Evolutionary conservation across 2,329 filamentous ascomycete species (phyloP).

Genomic region (Fusarium zealandicum): DNA sequence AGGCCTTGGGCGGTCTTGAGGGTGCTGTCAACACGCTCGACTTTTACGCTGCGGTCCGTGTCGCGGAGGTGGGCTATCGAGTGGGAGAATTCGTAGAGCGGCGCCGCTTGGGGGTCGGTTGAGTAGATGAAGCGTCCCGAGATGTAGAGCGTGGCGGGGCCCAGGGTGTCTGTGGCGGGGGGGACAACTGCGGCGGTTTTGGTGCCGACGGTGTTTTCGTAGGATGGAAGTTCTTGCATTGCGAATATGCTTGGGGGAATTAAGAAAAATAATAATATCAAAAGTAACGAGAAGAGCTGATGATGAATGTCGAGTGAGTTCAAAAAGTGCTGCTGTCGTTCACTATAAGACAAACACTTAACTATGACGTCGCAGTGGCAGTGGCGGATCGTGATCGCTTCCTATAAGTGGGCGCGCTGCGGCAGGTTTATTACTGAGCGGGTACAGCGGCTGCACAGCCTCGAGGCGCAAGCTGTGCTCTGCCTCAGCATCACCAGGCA

Average conservation of each 20-base stretch:
- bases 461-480: neutral
- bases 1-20: conserved; percentile 34
- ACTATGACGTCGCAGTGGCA: conserved; percentile 34
- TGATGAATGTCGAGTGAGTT: conserved; percentile 19
- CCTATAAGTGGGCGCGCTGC: neutral
- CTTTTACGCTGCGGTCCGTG: conserved; percentile 41
- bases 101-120: conserved; percentile 38
- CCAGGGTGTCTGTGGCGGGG: conserved; percentile 25
- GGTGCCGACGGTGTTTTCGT: conserved; percentile 25
- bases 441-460: neutral
- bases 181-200: conserved; percentile 10
- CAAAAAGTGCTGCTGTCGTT: neutral
- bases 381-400: conserved; percentile 1
- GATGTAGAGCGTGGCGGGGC: conserved; percentile 45
- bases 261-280: neutral
- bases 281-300: neutral
- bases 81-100: conserved; percentile 49
- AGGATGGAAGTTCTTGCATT: conserved; percentile 38
- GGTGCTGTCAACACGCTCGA: conserved; percentile 44
- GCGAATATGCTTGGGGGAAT: neutral
- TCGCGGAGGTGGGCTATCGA: conserved; percentile 45
- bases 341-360: conserved; percentile 2
- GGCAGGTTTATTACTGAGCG: neutral
- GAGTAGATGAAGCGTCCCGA: conserved; percentile 48
- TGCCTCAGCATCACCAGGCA: neutral